phyloP scores from a whole-genome alignment of 352 stramenopile genomes.

The Globisporangium takayamanum region DNA sequence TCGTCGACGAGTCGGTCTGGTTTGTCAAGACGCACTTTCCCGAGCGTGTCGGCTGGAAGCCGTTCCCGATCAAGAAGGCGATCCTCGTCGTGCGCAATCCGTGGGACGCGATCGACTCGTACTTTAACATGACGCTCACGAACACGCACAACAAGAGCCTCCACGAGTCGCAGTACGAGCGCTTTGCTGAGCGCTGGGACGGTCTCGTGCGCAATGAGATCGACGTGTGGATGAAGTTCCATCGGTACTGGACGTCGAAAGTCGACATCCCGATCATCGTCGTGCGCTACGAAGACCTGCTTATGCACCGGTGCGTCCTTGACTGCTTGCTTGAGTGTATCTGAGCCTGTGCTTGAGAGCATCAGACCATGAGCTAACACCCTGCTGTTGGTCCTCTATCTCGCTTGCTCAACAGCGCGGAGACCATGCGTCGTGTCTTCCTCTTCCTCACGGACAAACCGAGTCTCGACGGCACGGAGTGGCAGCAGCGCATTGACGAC shows the following conservation, averaged over 20 bases:
- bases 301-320: constrained; percentile 51
- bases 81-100: constrained; percentile 92
- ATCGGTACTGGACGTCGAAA: constrained; percentile 87
- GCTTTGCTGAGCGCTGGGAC: constrained; percentile 87
- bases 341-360: too few relatives aligned
- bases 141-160: constrained; percentile 92
- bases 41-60: constrained; percentile 91
- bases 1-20: constrained; percentile 92
- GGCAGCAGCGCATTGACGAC: constrained; percentile 60
- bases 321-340: too few relatives aligned
- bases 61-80: constrained; percentile 66
- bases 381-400: background rate
- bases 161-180: constrained; percentile 79
- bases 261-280: constrained; percentile 88
- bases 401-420: constrained; percentile 19
- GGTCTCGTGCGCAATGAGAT: constrained; percentile 88
- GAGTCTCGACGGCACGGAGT: constrained; percentile 71
- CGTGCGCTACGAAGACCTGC: constrained; percentile 89
- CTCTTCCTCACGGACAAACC: constrained; percentile 59
- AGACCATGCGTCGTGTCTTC: constrained; percentile 77
- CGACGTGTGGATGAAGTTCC: constrained; percentile 88
- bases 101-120: constrained; percentile 98
- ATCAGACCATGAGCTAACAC: background rate
- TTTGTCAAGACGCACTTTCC: constrained; percentile 99
- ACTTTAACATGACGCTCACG: constrained; percentile 97